Percentiles rank a stretch among this genome's conserved stretches.
Conservation (phyloP, 306 rosid genomes). For the Lagenaria siceraria region DNA sequence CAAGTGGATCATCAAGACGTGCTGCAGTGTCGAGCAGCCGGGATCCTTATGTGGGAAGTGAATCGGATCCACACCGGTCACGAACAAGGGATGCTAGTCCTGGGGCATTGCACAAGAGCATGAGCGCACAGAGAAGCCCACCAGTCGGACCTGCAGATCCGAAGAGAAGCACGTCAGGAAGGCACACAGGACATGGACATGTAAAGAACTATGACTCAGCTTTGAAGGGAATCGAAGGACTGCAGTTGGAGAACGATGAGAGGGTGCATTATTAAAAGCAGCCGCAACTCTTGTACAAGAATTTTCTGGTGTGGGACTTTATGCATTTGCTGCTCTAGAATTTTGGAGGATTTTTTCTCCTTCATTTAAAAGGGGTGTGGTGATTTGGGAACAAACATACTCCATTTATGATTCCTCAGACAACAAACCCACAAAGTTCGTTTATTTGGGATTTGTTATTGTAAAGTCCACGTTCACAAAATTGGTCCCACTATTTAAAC, state of each 20-base stretch:
- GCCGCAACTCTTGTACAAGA: slow-evolving; percentile 14
- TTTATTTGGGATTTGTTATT: slow-evolving; percentile 1
- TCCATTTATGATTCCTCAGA: neutral
- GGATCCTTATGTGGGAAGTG: slow-evolving; percentile 58
- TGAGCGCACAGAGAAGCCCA: slow-evolving; percentile 62
- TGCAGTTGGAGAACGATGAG: slow-evolving; percentile 72
- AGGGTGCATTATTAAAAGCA: slow-evolving; percentile 41
- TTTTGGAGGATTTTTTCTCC: neutral
- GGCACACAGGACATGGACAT: slow-evolving; percentile 47
- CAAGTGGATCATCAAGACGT: slow-evolving; percentile 83
- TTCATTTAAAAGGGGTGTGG: neutral
- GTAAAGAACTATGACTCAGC: slow-evolving; percentile 61
- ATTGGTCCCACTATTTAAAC: neutral
- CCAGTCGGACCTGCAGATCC: slow-evolving; percentile 59
- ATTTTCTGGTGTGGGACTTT: neutral
- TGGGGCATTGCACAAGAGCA: slow-evolving; percentile 48
- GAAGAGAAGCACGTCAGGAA: slow-evolving; percentile 36
- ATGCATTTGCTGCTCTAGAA: neutral
- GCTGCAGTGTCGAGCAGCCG: slow-evolving; percentile 69
- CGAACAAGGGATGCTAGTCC: slow-evolving; percentile 64
- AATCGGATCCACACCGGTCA: slow-evolving; percentile 47
- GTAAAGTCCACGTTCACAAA: neutral
- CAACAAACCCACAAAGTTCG: neutral
- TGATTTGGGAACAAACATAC: neutral
- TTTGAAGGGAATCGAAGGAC: slow-evolving; percentile 64